These are phyloP conservation scores for Aspergillus fijiensis DNA, from an alignment of 2,329 filamentous ascomycete species.

Conservation along the genomic window DNA sequence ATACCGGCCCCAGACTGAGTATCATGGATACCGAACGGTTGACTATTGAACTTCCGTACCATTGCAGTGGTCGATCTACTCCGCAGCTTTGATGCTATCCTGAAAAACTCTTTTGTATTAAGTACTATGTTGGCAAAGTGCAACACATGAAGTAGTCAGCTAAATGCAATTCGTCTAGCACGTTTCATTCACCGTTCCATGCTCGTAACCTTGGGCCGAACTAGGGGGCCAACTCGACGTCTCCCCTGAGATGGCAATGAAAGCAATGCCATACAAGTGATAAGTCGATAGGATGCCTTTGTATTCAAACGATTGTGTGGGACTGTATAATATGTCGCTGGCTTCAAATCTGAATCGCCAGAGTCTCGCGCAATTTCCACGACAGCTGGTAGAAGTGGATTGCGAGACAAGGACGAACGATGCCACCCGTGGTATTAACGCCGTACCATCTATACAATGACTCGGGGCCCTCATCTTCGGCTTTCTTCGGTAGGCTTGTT, in stretches of 20 bases:
- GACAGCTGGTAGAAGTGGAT: slow-evolving; percentile 7
- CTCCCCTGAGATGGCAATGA: slow-evolving; percentile 24
- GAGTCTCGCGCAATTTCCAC: slow-evolving; percentile 14
- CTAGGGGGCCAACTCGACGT: slow-evolving; percentile 13
- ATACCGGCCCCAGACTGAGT: too few relatives aligned
- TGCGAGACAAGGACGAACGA: not conserved
- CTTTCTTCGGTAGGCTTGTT: slow-evolving; percentile 55
- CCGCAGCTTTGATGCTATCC: too few relatives aligned
- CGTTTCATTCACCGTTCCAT: slow-evolving; percentile 12
- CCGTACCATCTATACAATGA: not conserved
- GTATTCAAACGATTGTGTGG: slow-evolving; percentile 16
- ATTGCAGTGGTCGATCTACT: too few relatives aligned
- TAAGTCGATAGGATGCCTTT: slow-evolving; percentile 30
- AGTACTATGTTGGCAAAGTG: slow-evolving; percentile 16
- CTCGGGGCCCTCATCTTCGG: slow-evolving; percentile 6
- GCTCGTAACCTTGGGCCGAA: slow-evolving; percentile 2
- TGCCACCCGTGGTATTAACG: slow-evolving; percentile 33
- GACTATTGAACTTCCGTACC: too few relatives aligned
- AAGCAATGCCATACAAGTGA: slow-evolving; percentile 29
- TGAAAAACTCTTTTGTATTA: slow-evolving; percentile 5
- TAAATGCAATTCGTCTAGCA: slow-evolving; percentile 16
- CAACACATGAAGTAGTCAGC: slow-evolving; percentile 13
- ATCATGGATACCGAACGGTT: too few relatives aligned
- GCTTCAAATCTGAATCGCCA: slow-evolving; percentile 1
- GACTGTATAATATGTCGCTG: slow-evolving; percentile 10